Evolutionary conservation across 2,329 filamentous ascomycete genomes (phyloP).

Genomic region (Aspergillus neoniger): DNA sequence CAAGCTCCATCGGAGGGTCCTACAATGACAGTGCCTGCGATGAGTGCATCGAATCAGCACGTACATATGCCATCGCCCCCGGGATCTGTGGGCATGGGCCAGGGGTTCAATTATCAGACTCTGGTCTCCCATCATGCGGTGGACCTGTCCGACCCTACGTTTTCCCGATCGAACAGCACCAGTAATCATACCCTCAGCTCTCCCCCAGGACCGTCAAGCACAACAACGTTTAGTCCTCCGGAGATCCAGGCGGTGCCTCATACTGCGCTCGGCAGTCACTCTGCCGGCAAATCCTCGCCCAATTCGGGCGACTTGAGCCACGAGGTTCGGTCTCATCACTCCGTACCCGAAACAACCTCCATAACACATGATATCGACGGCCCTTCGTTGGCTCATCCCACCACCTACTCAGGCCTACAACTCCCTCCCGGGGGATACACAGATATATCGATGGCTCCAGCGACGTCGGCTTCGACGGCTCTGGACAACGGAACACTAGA

Average conservation of each 20-base stretch:
- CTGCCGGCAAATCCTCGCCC: slow-evolving; percentile 17
- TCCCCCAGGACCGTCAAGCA: slow-evolving; percentile 26
- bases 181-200: slow-evolving; percentile 34
- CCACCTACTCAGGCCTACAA: slow-evolving; percentile 18
- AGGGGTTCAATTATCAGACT: slow-evolving; percentile 28
- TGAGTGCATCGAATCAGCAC: slow-evolving; percentile 5
- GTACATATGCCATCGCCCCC: slow-evolving; percentile 31
- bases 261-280: slow-evolving; percentile 15
- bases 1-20: slow-evolving; percentile 9
- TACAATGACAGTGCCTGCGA: slow-evolving; percentile 13
- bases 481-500: slow-evolving; percentile 28
- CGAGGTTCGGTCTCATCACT: slow-evolving; percentile 16
- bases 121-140: slow-evolving; percentile 28
- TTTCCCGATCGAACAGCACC: slow-evolving; percentile 30
- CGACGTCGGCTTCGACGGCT: slow-evolving; percentile 28
- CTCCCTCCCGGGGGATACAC: slow-evolving; percentile 25
- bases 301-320: slow-evolving; percentile 21
- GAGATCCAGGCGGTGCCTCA: slow-evolving; percentile 26
- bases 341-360: slow-evolving; percentile 15
- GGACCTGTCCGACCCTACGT: slow-evolving; percentile 25
- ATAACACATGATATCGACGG: slow-evolving; percentile 23
- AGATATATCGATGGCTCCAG: slow-evolving; percentile 22
- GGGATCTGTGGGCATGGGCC: slow-evolving; percentile 27
- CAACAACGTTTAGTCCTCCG: slow-evolving; percentile 29
- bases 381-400: slow-evolving; percentile 20